phyloP scores from a whole-genome alignment of 2,329 filamentous ascomycete genomes.

The Neofusicoccum parvum region DNA sequence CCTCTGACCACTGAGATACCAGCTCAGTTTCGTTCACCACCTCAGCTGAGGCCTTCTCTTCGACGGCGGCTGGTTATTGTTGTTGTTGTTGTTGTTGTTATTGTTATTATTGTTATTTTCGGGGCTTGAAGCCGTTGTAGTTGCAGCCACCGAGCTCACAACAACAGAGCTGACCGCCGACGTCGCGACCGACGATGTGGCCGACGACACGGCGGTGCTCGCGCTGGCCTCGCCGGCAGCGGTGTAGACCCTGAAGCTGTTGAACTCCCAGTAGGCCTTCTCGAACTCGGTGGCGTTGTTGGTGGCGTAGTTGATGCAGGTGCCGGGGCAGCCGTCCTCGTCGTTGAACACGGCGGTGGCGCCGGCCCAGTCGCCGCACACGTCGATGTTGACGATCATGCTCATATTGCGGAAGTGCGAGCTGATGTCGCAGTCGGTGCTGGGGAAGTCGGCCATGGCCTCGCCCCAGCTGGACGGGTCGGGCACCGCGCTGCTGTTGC shows the following conservation, averaged over 20 bases:
- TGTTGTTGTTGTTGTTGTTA: not conserved
- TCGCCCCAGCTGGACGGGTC: conserved; percentile 50
- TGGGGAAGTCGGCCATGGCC: conserved; percentile 17
- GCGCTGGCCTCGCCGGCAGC: not conserved
- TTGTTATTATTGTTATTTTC: not conserved
- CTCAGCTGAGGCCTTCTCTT: not conserved
- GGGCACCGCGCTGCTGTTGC: conserved; percentile 37
- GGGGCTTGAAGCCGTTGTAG: not conserved
- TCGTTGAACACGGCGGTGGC: not conserved
- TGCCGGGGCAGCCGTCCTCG: conserved; percentile 31
- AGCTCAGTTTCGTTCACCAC: not conserved
- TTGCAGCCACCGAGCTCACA: not conserved
- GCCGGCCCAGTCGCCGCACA: conserved; percentile 20
- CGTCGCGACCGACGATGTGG: not conserved
- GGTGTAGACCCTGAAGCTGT: conserved; percentile 23
- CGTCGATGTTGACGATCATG: conserved; percentile 21
- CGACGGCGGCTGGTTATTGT: not conserved
- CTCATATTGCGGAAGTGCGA: conserved; percentile 21
- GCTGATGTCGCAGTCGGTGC: conserved; percentile 19
- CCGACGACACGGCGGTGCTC: not conserved
- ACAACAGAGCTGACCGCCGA: not conserved
- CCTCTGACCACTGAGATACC: not conserved
- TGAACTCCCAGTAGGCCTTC: conserved; percentile 40
- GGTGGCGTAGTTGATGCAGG: conserved; percentile 35
- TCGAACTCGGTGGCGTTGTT: conserved; percentile 34